phyloP scores from a whole-genome alignment of 2,329 filamentous ascomycete genomes.

The Daldinia eschscholtzii region DNA sequence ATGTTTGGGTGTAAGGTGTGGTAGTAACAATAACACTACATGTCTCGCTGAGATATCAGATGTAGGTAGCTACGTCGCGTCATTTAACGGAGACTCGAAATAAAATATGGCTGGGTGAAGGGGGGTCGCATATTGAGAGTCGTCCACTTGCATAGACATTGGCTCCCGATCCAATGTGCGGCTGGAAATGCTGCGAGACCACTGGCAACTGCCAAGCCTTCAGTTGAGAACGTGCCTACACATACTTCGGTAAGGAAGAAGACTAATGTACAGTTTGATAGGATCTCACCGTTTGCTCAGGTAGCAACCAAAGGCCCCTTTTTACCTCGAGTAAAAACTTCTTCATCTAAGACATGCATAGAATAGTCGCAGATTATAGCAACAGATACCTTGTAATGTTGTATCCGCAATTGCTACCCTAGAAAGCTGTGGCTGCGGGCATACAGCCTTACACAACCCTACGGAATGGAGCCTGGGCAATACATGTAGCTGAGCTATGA shows the following conservation, averaged over 20 bases:
- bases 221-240: neutral
- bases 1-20: too few species aligned
- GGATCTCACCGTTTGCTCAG: neutral
- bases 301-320: neutral
- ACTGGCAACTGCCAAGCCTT: neutral
- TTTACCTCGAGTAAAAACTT: neutral
- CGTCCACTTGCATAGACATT: neutral
- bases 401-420: neutral
- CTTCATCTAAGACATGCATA: conserved; percentile 15
- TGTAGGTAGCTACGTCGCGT: neutral
- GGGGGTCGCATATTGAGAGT: neutral
- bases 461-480: neutral
- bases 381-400: neutral
- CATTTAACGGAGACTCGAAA: neutral
- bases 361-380: conserved; percentile 8
- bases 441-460: conserved; percentile 5
- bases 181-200: neutral
- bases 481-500: conserved; percentile 1
- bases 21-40: neutral
- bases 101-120: neutral
- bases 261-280: neutral
- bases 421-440: neutral
- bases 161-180: neutral
- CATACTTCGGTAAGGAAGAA: too few species aligned
- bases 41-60: neutral